Evolutionary conservation across 495 filamentous ascomycete species (phyloP).

Genomic region (Penicillium maclennaniae): DNA sequence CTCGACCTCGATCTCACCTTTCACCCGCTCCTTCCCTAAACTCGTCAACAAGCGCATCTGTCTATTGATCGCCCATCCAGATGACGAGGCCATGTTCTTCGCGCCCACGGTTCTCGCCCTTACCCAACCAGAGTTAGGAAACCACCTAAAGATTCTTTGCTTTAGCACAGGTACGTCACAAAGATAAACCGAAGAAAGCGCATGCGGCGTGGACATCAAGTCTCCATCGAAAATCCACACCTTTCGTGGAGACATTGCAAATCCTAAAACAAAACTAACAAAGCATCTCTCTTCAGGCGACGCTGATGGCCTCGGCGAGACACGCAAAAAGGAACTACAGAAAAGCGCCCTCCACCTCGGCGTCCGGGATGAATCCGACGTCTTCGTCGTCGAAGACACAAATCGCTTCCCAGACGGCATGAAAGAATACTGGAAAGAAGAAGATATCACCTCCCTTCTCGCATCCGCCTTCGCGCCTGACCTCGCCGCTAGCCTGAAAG

Average conservation of each 20-base stretch:
- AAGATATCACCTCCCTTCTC: constrained; percentile 64
- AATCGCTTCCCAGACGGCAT: constrained; percentile 82
- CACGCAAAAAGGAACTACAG: constrained; percentile 75
- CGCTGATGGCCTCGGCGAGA: constrained; percentile 80
- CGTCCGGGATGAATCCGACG: constrained; percentile 64
- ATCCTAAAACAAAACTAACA: background rate
- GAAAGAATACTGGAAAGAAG: constrained; percentile 67
- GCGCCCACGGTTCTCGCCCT: constrained; percentile 80
- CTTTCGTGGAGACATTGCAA: background rate
- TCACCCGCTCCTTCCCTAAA: constrained; percentile 61
- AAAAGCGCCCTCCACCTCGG: constrained; percentile 74
- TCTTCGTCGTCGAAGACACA: constrained; percentile 76
- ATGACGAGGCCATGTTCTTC: constrained; percentile 99
- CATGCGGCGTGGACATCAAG: background rate
- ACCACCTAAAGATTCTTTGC: constrained; percentile 91
- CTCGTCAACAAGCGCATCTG: constrained; percentile 77
- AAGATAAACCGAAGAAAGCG: background rate
- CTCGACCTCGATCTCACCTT: constrained; percentile 57
- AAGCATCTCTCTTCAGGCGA: constrained; percentile 52
- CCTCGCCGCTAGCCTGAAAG: constrained; percentile 28
- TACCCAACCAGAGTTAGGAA: constrained; percentile 68
- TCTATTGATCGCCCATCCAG: constrained; percentile 92
- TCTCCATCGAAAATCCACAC: background rate
- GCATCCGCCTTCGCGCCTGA: constrained; percentile 64
- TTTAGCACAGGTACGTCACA: constrained; percentile 66